Evolutionary conservation across 164 flowering plant species (phyloP), one percentile per base, ranked within the genome.

Genomic region (Magnolia officinalis): DNA sequence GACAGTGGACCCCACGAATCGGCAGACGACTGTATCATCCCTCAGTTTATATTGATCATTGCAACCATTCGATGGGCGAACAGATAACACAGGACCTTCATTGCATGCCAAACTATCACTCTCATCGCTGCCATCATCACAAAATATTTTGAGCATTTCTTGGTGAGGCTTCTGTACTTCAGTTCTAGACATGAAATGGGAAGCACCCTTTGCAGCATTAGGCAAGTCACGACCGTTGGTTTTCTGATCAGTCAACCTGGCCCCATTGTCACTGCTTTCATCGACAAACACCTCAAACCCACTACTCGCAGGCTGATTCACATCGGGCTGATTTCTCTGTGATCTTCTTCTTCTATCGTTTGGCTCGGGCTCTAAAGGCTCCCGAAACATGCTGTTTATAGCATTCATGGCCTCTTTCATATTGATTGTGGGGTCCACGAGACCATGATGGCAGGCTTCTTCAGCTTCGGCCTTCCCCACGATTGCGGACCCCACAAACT

Each of bases 371-470:
- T 90, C 97, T 70, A 96, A 26, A 50, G 99, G 98, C 75, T 94
- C 95, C 71, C 83, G 80, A 81, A 96, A 96, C 99, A 96, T 96
- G 89, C 76, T 86, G 70, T 94, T 90, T 55, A 96, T 92, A 21
- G 85, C 95, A 83, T 88, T 84, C 90, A 91, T 90, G 67, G 97
- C 99, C 80, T 96, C 99, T 82, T n/a, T 96, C 83, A 87, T 86
- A 81, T 94, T 91, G 77, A 96, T 86, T 11, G 97, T 94, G 67
- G 98, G 99, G 67, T 96, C 99, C 70, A 96, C 94, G 67, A 96
- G 82, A 64, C 99, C 99, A 82, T 92, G 99, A 82, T 96, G 99
- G 74, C 95, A 90, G 66, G 94, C 91, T 87, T 91, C 89, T 85
- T 94, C 98, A 52, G 93, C 86, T 82, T 86, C 89, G 72, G 94